A percentile compares a stretch with the other conserved stretches of the same genome.
Conservation (phyloP, 257 asterid genomes). For the Solanum pimpinellifolium region DNA sequence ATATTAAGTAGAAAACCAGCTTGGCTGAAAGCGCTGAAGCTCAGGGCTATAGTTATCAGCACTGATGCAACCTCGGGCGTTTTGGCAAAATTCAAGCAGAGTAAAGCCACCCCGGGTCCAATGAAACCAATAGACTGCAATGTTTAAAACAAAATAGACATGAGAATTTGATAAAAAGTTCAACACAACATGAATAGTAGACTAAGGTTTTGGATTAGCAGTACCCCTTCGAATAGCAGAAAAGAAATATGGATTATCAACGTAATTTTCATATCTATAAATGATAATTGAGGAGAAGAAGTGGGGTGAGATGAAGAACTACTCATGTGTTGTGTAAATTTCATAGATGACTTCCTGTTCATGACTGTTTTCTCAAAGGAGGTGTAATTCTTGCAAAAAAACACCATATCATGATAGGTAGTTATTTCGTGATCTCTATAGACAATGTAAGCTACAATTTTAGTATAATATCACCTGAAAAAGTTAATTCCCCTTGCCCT, state of each 20-base stretch:
- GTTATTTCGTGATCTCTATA: not conserved
- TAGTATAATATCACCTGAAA: not conserved
- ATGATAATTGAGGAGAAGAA: not conserved
- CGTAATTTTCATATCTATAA: not conserved
- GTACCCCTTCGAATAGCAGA: not conserved
- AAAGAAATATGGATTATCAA: not conserved
- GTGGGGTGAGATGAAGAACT: not conserved
- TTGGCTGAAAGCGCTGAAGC: slow-evolving; percentile 89
- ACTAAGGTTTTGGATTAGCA: not conserved
- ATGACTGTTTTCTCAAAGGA: not conserved
- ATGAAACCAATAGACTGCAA: slow-evolving; percentile 79
- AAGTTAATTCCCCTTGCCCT: not conserved
- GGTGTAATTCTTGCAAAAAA: not conserved
- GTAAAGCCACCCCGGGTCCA: slow-evolving; percentile 84
- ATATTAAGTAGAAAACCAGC: slow-evolving; percentile 91
- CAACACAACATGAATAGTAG: not conserved
- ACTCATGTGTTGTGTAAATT: not conserved
- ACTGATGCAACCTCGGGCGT: slow-evolving; percentile 61
- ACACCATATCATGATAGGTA: not conserved
- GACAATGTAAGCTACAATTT: not conserved
- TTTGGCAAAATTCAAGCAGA: slow-evolving; percentile 62
- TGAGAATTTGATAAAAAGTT: not conserved
- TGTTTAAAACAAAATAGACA: not conserved
- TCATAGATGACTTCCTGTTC: not conserved
- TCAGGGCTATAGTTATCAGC: slow-evolving; percentile 52